Evolutionary conservation across 306 rosid genomes (phyloP).

Genomic region (Geum urbanum): DNA sequence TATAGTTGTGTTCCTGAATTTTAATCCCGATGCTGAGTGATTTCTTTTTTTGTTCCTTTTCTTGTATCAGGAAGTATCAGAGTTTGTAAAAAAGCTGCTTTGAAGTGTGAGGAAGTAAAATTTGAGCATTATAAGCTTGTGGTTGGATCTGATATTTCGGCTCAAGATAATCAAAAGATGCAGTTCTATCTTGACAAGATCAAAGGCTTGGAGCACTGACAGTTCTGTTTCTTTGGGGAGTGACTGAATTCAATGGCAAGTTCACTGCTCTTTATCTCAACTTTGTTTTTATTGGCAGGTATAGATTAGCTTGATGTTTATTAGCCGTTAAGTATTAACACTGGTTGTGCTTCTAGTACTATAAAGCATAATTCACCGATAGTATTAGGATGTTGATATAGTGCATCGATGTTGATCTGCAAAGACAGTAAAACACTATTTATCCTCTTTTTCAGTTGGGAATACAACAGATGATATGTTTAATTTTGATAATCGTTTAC

Average conservation of each 20-base stretch:
- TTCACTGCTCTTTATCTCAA: not conserved
- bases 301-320: not conserved
- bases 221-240: not conserved
- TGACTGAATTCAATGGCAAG: conserved; percentile 10
- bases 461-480: not conserved
- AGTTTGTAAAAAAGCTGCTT: conserved; percentile 61
- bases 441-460: not conserved
- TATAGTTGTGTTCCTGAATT: not conserved
- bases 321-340: not conserved
- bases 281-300: no score
- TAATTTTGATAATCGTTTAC: not conserved
- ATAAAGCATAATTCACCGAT: not conserved
- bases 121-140: conserved; percentile 66
- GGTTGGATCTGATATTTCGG: conserved; percentile 46
- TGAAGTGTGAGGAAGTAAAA: conserved; percentile 64
- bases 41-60: not conserved
- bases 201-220: conserved; percentile 58
- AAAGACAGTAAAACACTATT: not conserved
- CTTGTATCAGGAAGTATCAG: conserved; percentile 52
- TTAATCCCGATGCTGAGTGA: not conserved
- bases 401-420: not conserved
- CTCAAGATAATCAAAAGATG: conserved; percentile 50
- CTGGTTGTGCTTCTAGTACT: not conserved
- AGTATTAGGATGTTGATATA: not conserved
- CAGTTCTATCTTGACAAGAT: conserved; percentile 55